Conservation (phyloP, 257 asterid genomes). For the Datura wrightii region DNA sequence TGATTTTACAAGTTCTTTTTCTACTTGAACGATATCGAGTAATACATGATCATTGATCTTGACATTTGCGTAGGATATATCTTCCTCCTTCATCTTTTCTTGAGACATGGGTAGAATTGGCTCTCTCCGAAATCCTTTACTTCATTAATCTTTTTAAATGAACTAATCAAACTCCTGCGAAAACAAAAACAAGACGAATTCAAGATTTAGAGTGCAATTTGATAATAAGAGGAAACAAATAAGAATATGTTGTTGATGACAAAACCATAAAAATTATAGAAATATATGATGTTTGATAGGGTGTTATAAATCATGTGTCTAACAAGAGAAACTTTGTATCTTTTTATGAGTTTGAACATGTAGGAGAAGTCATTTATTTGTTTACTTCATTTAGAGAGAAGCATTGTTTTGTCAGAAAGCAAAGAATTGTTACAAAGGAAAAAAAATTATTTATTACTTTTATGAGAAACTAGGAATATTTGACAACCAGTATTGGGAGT, state of each 20-base stretch:
- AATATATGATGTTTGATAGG: background rate
- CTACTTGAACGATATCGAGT: conserved; percentile 41
- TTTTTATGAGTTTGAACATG: background rate
- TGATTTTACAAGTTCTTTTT: conserved; percentile 44
- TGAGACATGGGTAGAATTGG: background rate
- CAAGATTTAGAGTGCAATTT: background rate
- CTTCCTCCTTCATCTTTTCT: conserved; percentile 1
- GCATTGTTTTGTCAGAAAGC: conserved; percentile 26
- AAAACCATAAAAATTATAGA: background rate
- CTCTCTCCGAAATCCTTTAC: background rate
- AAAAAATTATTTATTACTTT: conserved; percentile 6
- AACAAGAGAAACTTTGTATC: background rate
- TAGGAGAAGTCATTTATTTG: conserved; percentile 23
- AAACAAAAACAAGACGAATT: background rate
- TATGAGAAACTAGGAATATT: conserved; percentile 1
- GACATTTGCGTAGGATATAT: background rate
- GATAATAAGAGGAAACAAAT: background rate
- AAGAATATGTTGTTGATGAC: background rate
- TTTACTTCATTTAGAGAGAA: conserved; percentile 27
- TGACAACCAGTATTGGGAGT: background rate
- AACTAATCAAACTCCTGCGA: background rate
- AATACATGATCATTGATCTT: conserved; percentile 38
- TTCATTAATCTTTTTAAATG: background rate
- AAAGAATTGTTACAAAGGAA: conserved; percentile 4
- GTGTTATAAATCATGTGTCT: background rate